Conservation (phyloP, 768 basidiomycete genomes). For the Lyophyllum atratum region DNA sequence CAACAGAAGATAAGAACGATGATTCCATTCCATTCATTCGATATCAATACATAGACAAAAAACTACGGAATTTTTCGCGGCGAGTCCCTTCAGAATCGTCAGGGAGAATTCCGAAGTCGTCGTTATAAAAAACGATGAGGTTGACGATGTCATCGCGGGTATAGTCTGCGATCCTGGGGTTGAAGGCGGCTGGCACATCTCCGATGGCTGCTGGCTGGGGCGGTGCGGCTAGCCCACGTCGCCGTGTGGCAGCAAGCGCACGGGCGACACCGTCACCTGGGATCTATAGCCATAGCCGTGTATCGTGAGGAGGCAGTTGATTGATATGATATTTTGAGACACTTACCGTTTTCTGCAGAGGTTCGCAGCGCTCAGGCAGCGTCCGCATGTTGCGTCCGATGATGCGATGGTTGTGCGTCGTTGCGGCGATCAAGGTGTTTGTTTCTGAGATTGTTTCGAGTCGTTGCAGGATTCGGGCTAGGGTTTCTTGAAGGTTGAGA, state of each 20-base stretch:
- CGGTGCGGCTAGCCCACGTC: slow-evolving; percentile 1
- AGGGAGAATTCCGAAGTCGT: slow-evolving; percentile 16
- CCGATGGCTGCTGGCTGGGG: slow-evolving; percentile 12
- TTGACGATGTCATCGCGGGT: slow-evolving; percentile 10
- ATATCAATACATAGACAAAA: neutral
- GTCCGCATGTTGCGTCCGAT: neutral
- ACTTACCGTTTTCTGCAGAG: neutral
- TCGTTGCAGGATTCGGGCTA: neutral
- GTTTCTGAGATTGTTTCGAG: neutral
- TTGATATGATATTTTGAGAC: neutral
- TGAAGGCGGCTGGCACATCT: slow-evolving; percentile 11
- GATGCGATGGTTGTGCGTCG: neutral
- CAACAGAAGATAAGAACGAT: no score
- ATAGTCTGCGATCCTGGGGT: slow-evolving; percentile 11
- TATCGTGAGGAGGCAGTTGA: neutral
- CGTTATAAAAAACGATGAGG: slow-evolving; percentile 21
- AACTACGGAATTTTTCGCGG: slow-evolving; percentile 10
- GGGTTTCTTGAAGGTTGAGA: no score
- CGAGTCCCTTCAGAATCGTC: slow-evolving; percentile 9
- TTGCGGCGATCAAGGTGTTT: neutral
- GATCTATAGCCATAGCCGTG: neutral
- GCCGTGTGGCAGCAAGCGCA: neutral
- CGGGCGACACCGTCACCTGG: slow-evolving; percentile 3
- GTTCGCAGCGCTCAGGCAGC: neutral
- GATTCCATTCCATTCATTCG: no score